These are phyloP conservation scores for Craspedostauros australis DNA, from an alignment of 108 stramenopile genomes.

Conservation along the genomic window DNA sequence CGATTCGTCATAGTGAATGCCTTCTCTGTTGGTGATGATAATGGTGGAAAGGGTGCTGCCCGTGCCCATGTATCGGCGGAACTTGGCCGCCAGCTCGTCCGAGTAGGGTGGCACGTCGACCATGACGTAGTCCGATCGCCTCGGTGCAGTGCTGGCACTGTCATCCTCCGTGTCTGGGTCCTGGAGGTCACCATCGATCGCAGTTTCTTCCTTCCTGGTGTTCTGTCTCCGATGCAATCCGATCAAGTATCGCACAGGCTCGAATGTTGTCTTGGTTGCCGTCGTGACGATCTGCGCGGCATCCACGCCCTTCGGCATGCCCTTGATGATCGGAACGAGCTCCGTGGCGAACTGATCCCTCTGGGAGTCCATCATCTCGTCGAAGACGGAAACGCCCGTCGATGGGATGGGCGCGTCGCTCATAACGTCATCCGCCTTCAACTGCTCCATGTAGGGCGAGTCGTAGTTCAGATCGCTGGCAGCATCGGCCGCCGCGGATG, in stretches of 20 bases:
- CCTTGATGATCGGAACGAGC: constrained; percentile 22
- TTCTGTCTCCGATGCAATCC: constrained; percentile 16
- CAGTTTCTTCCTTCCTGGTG: constrained; percentile 1
- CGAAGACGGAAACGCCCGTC: constrained; percentile 36
- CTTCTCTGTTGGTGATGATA: constrained; percentile 63
- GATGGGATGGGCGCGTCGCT: constrained; percentile 35
- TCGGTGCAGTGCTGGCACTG: too few relatives aligned
- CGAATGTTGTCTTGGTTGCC: constrained; percentile 15
- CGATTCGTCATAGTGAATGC: constrained; percentile 67
- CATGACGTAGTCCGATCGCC: constrained; percentile 40
- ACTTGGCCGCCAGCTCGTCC: constrained; percentile 39
- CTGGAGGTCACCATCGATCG: constrained; percentile 4
- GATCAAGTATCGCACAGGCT: constrained; percentile 49
- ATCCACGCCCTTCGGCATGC: constrained; percentile 16
- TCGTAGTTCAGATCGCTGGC: not conserved
- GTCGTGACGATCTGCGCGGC: constrained; percentile 34
- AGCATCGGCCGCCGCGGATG: too few relatives aligned
- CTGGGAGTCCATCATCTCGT: constrained; percentile 34
- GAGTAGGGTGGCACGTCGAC: constrained; percentile 84
- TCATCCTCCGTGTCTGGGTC: constrained; percentile 3
- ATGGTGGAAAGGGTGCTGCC: constrained; percentile 45
- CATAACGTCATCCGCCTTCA: constrained; percentile 8
- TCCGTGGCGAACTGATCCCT: constrained; percentile 29
- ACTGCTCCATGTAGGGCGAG: constrained; percentile 19
- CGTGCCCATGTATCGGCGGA: constrained; percentile 61